Evolutionary conservation across 345 rosid species (phyloP), one percentile per base, ranked within the genome.

Genomic region (Ceriops tagal): DNA sequence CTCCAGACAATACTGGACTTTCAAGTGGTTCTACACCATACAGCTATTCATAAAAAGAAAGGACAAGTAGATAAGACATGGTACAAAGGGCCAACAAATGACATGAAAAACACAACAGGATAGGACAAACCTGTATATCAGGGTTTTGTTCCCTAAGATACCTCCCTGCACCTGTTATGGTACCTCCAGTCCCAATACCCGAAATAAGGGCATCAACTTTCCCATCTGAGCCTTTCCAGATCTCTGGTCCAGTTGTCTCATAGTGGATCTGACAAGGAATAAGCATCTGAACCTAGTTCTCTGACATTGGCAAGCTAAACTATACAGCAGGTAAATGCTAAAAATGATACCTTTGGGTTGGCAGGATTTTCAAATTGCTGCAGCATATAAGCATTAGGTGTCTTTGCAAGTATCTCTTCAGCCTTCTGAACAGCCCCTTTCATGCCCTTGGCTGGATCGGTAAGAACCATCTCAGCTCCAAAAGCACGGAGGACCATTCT

Each of bases 381-480:
- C 69, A 87, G 86, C 58, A 89, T 70, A 66, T 78, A 89, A 66
- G 88, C 55, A 75, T 89, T 85, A 1, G 89, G 87, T 30, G 92
- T 89, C 77, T 77, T 84, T 7, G 77, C 87, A 21, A 30, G 20
- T 63, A 89, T 84, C 79, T 87, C 90, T 72, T 85, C 90, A 1
- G 90, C 90, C 80, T 87, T 87, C 78, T 81, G 85, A 68, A 89
- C 82, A 49, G 90, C 92, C 9, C 92, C 92, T 74, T 81, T 89
- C 87, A 87, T 79, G 71, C 86, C 90, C 67, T 75, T 78, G 64
- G 90, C 89, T 16, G 89, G 87, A 77, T 84, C 87, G 16, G 92
- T 87, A 49, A 89, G 89, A 66, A 89, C 83, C 67, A 89, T 76
- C 84, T 89, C 90, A 65, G 92, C 90, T 67, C 96, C 92, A 69